Evolutionary conservation across 108 stramenopile genomes (phyloP), one percentile per base, ranked within the genome.

Genomic region (Cylindrotheca closterium): DNA sequence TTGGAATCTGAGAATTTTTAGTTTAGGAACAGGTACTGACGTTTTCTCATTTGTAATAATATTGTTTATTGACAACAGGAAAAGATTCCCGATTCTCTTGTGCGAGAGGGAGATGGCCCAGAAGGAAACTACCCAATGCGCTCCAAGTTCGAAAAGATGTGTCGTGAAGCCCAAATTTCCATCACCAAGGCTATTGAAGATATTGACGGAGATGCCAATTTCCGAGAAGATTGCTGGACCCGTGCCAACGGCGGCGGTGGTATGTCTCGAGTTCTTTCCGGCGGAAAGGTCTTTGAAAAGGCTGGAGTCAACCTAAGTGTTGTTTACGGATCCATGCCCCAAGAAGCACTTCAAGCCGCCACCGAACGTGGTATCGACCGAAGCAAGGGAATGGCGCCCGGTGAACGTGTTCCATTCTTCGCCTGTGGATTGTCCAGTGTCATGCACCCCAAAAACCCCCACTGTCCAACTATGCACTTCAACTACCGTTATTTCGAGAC

Each of bases 401-500:
- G 94, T 22, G 88, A 88, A 63, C 75, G 85, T 37, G 95, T 97
- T 26, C 96, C 97, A 21, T 99, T 99, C 81, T 98, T 97, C 69
- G 99, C 98, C 1, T 95, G 94, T 60, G 99, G 99, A 23, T 63
- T 99, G 54, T 81, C 78, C 47, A 89, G 93, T 55, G 99, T 99
- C 25, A 98, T 99, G 94, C 99, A 99, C 60, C 99, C 99, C 15
- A 82, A 87, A 57, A 99, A 99, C 75, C 99, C 98, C 0, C 62
- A 72, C 77, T 90, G 88, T 55, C 98, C 99, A 25, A 99, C 99
- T 34, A 98, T 98, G 96, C 99, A 99, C 78, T 97, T 98, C 87
- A 99, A 99, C 84, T 99, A 98, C 82, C 88, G 99, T 3, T 97
- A 97, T 79, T 99, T 99, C 75, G 96, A 99, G 79, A 98, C 98